Conservation (phyloP, 1,139 yeast genomes). For the Candida smagusa region DNA sequence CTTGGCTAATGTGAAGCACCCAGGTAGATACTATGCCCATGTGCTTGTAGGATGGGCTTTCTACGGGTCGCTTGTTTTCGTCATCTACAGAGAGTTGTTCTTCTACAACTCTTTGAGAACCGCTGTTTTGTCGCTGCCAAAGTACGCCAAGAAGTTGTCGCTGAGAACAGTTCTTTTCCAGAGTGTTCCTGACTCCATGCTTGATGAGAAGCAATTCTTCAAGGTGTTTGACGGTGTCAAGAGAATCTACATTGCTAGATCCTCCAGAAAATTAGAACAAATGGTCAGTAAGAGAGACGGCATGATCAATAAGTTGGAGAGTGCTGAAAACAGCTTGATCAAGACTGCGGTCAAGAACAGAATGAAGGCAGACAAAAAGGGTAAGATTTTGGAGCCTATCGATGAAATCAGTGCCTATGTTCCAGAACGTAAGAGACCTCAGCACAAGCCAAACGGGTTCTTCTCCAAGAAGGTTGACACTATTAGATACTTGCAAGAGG, state of each 20-base stretch:
- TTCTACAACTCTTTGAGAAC: slow-evolving; percentile 78
- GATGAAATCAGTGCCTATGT: slow-evolving; percentile 62
- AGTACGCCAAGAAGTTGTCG: slow-evolving; percentile 67
- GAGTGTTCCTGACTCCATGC: slow-evolving; percentile 67
- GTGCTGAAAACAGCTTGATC: slow-evolving; percentile 61
- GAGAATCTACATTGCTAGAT: slow-evolving; percentile 73
- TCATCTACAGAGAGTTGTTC: slow-evolving; percentile 77
- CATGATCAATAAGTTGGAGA: slow-evolving; percentile 64
- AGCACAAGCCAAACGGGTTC: slow-evolving; percentile 54
- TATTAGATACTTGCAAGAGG: slow-evolving; percentile 54
- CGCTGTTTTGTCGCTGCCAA: slow-evolving; percentile 78
- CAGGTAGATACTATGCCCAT: slow-evolving; percentile 77
- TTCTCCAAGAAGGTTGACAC: slow-evolving; percentile 59
- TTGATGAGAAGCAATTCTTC: slow-evolving; percentile 61
- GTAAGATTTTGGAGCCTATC: slow-evolving; percentile 41
- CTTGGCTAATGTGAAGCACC: slow-evolving; percentile 62
- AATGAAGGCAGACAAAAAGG: slow-evolving; percentile 64
- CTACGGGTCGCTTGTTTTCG: slow-evolving; percentile 66
- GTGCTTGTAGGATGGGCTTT: slow-evolving; percentile 77
- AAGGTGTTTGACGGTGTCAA: slow-evolving; percentile 66
- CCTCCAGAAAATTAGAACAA: slow-evolving; percentile 54
- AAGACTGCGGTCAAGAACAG: slow-evolving; percentile 59
- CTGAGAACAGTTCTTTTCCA: slow-evolving; percentile 81
- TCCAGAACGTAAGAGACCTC: slow-evolving; percentile 75
- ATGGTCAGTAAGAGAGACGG: slow-evolving; percentile 60